Percentiles rank a stretch among this genome's conserved stretches.
phyloP scores from a whole-genome alignment of 495 filamentous ascomycete genomes.

The Penicillium arizonense region DNA sequence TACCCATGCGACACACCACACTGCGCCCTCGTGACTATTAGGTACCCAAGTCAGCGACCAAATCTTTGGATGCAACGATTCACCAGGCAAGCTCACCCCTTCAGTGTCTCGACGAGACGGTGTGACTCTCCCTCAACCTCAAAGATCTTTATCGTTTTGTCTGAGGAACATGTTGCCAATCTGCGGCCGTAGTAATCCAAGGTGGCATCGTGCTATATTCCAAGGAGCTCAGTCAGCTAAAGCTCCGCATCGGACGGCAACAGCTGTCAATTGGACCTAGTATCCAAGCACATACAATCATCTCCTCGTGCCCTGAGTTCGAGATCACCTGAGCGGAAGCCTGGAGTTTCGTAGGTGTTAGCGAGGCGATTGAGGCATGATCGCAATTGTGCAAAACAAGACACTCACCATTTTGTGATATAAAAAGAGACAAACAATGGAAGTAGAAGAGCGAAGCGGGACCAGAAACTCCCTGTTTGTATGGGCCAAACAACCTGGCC shows the following conservation, averaged over 20 bases:
- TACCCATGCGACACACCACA: slow-evolving; percentile 95
- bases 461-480: slow-evolving; percentile 2
- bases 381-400: not conserved
- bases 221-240: slow-evolving; percentile 7
- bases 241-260: not conserved
- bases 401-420: slow-evolving; percentile 22
- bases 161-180: slow-evolving; percentile 95
- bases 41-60: not conserved
- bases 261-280: not conserved
- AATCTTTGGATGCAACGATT: not conserved
- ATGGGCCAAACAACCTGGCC: slow-evolving; percentile 30
- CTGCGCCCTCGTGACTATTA: slow-evolving; percentile 84
- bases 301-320: slow-evolving; percentile 95
- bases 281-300: slow-evolving; percentile 78
- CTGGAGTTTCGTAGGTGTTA: slow-evolving; percentile 37
- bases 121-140: slow-evolving; percentile 95
- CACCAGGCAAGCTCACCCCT: slow-evolving; percentile 62
- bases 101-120: slow-evolving; percentile 85
- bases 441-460: slow-evolving; percentile 3
- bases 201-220: slow-evolving; percentile 84
- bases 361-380: not conserved
- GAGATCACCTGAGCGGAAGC: slow-evolving; percentile 75
- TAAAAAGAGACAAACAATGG: slow-evolving; percentile 1
- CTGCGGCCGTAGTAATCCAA: slow-evolving; percentile 98
- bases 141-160: slow-evolving; percentile 99